Evolutionary conservation across 768 basidiomycete species (phyloP).

Genomic region (Agrocybe praecox): DNA sequence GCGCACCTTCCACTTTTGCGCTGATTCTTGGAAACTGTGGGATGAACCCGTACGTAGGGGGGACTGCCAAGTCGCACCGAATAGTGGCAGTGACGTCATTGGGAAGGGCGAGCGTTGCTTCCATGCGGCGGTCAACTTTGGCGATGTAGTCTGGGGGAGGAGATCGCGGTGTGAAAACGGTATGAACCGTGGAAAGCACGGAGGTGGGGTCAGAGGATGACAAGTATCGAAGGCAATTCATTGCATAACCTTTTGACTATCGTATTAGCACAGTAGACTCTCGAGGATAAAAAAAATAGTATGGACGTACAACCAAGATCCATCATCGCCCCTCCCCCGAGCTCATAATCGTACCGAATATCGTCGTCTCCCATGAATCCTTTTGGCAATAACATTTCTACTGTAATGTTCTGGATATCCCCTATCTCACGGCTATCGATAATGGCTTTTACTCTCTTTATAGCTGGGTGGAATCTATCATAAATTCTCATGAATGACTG

Average conservation of each 20-base stretch:
- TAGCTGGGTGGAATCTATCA: constrained; percentile 63
- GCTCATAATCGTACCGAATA: constrained; percentile 52
- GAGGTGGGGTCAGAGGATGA: constrained; percentile 42
- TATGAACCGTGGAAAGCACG: constrained; percentile 38
- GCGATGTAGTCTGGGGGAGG: constrained; percentile 22
- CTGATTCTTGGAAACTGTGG: constrained; percentile 38
- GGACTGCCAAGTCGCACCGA: constrained; percentile 35
- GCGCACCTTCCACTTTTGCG: constrained; percentile 35
- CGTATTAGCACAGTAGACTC: constrained; percentile 20
- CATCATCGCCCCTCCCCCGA: constrained; percentile 65
- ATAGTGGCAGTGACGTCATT: constrained; percentile 40
- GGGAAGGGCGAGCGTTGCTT: constrained; percentile 44
- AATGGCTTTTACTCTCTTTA: constrained; percentile 54
- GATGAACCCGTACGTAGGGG: constrained; percentile 37
- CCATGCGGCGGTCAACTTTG: constrained; percentile 44
- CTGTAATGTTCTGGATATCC: constrained; percentile 40
- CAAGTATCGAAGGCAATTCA: constrained; percentile 51
- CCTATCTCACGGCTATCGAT: constrained; percentile 57
- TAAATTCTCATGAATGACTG: background rate
- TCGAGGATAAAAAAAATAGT: constrained; percentile 42
- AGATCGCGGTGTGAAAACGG: constrained; percentile 28
- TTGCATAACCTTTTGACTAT: constrained; percentile 43
- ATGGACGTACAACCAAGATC: constrained; percentile 54
- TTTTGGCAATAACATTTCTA: constrained; percentile 34
- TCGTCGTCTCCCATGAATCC: constrained; percentile 34